These are phyloP conservation scores for Macaranga tanarius DNA, from an alignment of 441 rosid species.

Conservation along the genomic window DNA sequence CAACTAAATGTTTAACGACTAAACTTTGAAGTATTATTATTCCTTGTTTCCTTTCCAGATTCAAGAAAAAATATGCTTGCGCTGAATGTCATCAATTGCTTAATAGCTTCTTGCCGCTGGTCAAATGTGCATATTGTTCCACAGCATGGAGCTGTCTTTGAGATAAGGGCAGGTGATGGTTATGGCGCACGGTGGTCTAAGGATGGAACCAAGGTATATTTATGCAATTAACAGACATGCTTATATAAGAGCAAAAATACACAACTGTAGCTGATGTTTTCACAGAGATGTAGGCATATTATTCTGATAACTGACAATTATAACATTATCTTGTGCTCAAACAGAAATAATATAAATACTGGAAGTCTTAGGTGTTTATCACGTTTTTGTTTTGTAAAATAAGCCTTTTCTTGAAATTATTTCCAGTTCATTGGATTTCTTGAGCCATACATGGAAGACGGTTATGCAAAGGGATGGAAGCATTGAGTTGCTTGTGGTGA, in stretches of 20 bases:
- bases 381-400: not conserved
- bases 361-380: not conserved
- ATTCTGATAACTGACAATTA: not conserved
- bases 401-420: no score
- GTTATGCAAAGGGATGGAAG: conserved; percentile 66
- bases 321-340: not conserved
- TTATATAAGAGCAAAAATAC: not conserved
- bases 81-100: conserved; percentile 38
- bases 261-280: not conserved
- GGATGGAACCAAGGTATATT: conserved; percentile 67
- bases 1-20: not conserved
- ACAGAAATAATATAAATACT: not conserved
- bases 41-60: conserved; percentile 35
- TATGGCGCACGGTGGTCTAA: conserved; percentile 75
- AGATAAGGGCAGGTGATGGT: conserved; percentile 63
- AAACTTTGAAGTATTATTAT: not conserved
- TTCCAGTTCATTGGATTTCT: conserved; percentile 84
- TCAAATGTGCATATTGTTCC: conserved; percentile 60
- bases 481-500: conserved; percentile 37
- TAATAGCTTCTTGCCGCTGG: conserved; percentile 57
- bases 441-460: conserved; percentile 73
- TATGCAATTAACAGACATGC: conserved; percentile 2
- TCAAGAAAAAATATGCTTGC: conserved; percentile 56
- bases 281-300: not conserved
- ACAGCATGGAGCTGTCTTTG: conserved; percentile 65